These are phyloP conservation scores for Chalciporus piperatus DNA, from an alignment of 768 basidiomycete species.

Conservation along the genomic window DNA sequence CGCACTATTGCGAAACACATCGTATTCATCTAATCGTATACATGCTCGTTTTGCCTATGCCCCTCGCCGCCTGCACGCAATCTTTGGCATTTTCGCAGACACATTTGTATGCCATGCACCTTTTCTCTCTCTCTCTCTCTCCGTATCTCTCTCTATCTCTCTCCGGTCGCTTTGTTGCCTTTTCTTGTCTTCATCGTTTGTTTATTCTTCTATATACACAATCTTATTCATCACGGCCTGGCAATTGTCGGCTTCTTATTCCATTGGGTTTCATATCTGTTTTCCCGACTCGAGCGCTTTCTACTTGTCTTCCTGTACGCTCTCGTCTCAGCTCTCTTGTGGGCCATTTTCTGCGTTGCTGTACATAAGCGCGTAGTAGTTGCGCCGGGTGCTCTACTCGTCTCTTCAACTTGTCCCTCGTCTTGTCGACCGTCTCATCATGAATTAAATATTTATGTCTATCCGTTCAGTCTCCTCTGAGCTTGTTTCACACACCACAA, in stretches of 20 bases:
- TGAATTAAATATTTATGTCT: not conserved
- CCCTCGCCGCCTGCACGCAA: conserved; percentile 14
- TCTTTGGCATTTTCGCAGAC: conserved; percentile 19
- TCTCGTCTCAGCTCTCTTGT: conserved; percentile 24
- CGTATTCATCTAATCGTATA: conserved; percentile 34
- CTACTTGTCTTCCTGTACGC: conserved; percentile 30
- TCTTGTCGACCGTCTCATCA: conserved; percentile 15
- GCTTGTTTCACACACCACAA: no score
- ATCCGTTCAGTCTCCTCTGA: no score
- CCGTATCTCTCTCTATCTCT: not conserved
- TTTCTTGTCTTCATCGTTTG: conserved; percentile 13
- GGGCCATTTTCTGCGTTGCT: conserved; percentile 31
- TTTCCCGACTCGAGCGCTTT: conserved; percentile 22
- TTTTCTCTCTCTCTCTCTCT: conserved; percentile 1
- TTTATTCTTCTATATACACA: conserved; percentile 33
- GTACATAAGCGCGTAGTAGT: conserved; percentile 33
- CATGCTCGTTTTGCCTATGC: conserved; percentile 35
- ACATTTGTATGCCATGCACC: conserved; percentile 27
- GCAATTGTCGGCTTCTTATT: conserved; percentile 30
- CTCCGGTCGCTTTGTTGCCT: conserved; percentile 25
- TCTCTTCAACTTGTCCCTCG: conserved; percentile 12
- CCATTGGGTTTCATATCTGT: conserved; percentile 12
- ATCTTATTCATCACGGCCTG: conserved; percentile 26
- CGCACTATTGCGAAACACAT: conserved; percentile 36
- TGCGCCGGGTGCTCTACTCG: conserved; percentile 32